Conservation (phyloP, 2,329 filamentous ascomycete genomes). For the Aspergillus neoniger region DNA sequence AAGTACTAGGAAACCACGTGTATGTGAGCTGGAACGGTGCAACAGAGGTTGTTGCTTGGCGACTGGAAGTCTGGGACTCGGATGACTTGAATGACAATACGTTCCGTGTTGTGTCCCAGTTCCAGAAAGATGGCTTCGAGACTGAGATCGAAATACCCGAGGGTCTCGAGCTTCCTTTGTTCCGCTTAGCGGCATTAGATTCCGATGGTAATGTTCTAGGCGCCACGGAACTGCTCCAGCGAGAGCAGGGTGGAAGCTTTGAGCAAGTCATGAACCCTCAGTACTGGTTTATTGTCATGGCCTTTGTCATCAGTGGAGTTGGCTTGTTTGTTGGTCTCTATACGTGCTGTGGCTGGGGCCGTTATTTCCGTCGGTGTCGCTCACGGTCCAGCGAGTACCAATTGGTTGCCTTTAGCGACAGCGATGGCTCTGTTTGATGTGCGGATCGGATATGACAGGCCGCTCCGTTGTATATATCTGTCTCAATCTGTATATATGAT, state of each 20-base stretch:
- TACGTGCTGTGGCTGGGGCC: conserved; percentile 11
- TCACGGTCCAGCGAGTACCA: conserved; percentile 18
- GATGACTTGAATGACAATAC: conserved; percentile 12
- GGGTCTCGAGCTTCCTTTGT: conserved; percentile 12
- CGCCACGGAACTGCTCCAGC: conserved; percentile 19
- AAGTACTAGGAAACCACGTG: conserved; percentile 31
- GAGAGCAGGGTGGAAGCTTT: not conserved
- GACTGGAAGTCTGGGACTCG: conserved; percentile 27
- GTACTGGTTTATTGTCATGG: conserved; percentile 17
- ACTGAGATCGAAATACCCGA: conserved; percentile 29
- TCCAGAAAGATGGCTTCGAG: conserved; percentile 34
- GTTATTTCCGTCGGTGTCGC: conserved; percentile 1
- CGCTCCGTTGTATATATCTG: not conserved
- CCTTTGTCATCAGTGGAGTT: conserved; percentile 13
- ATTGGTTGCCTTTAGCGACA: conserved; percentile 18
- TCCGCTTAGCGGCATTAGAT: conserved; percentile 27
- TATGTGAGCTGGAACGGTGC: conserved; percentile 53
- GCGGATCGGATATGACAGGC: not conserved
- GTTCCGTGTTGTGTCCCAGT: conserved; percentile 21
- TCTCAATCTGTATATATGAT: not conserved
- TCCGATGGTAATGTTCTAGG: conserved; percentile 19
- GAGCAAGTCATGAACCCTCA: conserved; percentile 16
- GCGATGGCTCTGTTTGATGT: conserved; percentile 6
- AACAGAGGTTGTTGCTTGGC: conserved; percentile 41
- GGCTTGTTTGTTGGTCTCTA: conserved; percentile 21